Conservation (phyloP, 306 rosid genomes). For the Ammopiptanthus mongolicus region DNA sequence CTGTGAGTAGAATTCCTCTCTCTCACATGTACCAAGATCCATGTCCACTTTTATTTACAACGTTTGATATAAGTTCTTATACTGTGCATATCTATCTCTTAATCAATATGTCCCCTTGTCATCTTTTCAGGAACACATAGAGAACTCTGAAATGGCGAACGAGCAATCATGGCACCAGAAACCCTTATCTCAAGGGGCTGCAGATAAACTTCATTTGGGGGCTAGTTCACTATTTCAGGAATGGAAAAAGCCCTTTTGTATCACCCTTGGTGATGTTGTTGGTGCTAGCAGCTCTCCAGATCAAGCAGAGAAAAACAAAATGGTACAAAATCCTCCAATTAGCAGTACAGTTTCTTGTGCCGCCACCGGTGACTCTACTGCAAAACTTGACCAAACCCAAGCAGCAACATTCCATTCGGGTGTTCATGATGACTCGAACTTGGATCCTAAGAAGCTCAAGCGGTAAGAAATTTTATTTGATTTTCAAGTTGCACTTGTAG, state of each 20-base stretch:
- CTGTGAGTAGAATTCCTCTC: background rate
- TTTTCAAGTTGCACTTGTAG: background rate
- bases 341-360: background rate
- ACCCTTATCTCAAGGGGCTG: background rate
- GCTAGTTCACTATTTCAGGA: background rate
- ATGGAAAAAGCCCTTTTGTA: background rate
- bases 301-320: background rate
- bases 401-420: background rate
- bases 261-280: background rate
- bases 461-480: constrained; percentile 4
- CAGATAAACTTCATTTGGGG: constrained; percentile 11
- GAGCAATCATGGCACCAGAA: background rate
- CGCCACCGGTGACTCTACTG: too few relatives aligned
- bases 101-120: background rate
- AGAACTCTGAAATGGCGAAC: constrained; percentile 3
- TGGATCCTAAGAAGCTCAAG: constrained; percentile 24
- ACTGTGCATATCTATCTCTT: background rate
- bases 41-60: background rate
- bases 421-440: background rate
- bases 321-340: background rate
- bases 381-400: background rate
- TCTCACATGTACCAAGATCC: background rate
- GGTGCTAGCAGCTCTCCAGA: background rate
- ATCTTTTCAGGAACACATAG: background rate
- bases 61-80: background rate